Evolutionary conservation across 768 basidiomycete species (phyloP).

Genomic region (Mycena chlorophos): DNA sequence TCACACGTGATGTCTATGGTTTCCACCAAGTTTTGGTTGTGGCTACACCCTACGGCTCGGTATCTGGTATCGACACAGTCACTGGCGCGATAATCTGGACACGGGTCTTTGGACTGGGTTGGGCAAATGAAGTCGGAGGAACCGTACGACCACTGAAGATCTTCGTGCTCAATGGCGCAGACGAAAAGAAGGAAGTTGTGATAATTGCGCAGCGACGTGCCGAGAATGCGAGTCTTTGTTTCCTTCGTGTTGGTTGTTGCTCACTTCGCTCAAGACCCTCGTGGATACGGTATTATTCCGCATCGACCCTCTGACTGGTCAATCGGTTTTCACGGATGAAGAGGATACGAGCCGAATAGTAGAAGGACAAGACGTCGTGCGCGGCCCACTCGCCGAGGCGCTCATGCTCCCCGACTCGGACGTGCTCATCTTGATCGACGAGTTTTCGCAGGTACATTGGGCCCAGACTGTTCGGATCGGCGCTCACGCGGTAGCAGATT

Average conservation of each 20-base stretch:
- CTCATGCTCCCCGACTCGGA: conserved; percentile 54
- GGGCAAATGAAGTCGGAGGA: conserved; percentile 58
- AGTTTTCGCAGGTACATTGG: conserved; percentile 64
- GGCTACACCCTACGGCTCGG: conserved; percentile 69
- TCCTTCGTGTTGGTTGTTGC: conserved; percentile 7
- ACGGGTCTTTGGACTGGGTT: conserved; percentile 71
- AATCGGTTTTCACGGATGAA: conserved; percentile 43
- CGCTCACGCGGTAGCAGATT: conserved; percentile 38
- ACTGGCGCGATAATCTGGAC: conserved; percentile 81
- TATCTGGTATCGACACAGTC: conserved; percentile 81
- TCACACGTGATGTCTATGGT: conserved; percentile 78
- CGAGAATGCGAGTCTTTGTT: conserved; percentile 54
- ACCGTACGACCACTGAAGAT: conserved; percentile 59
- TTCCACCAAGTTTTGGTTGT: conserved; percentile 82
- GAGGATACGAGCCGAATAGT: conserved; percentile 40
- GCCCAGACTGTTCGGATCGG: background rate
- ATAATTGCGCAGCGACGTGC: conserved; percentile 62
- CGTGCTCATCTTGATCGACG: conserved; percentile 68
- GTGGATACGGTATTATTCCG: conserved; percentile 77
- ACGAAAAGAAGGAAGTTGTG: conserved; percentile 57
- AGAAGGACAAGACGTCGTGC: conserved; percentile 60
- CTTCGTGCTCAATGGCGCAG: conserved; percentile 51
- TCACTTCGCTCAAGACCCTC: conserved; percentile 41
- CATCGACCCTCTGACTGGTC: conserved; percentile 77
- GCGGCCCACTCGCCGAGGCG: conserved; percentile 58